Percentiles rank a stretch among this genome's conserved stretches.
phyloP scores from a whole-genome alignment of 208 protist genomes.

The Trypanosoma brucei region DNA sequence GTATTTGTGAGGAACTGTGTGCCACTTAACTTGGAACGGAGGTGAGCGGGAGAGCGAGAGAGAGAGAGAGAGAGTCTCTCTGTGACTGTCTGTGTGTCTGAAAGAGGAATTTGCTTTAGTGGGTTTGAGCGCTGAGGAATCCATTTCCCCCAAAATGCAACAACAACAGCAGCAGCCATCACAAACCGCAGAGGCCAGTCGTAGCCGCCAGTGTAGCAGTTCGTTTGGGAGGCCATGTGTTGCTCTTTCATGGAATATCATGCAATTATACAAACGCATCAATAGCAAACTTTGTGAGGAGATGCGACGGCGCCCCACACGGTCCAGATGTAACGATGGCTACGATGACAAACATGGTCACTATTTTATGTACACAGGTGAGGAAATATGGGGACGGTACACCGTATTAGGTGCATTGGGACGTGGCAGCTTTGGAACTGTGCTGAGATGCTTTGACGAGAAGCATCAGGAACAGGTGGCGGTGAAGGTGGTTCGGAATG shows the following conservation, averaged over 20 bases:
- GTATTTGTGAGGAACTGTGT: too few relatives aligned
- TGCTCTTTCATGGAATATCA: slow-evolving; percentile 18
- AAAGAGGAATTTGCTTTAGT: not conserved
- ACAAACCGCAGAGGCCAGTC: slow-evolving; percentile 2
- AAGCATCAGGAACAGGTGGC: slow-evolving; percentile 74
- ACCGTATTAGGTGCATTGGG: slow-evolving; percentile 79
- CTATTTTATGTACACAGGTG: slow-evolving; percentile 68
- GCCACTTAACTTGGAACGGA: too few relatives aligned
- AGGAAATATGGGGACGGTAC: slow-evolving; percentile 76
- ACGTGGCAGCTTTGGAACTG: slow-evolving; percentile 86
- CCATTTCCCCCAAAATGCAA: not conserved
- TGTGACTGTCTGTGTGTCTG: too few relatives aligned
- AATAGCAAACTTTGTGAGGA: slow-evolving; percentile 24
- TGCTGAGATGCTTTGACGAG: slow-evolving; percentile 74
- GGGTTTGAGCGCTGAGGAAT: not conserved
- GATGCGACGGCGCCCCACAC: slow-evolving; percentile 11
- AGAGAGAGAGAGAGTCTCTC: too few relatives aligned
- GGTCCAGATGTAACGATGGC: slow-evolving; percentile 20
- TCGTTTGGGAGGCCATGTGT: slow-evolving; percentile 14
- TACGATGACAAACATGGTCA: slow-evolving; percentile 82
- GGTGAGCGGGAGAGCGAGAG: too few relatives aligned
- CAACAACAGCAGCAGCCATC: slow-evolving; percentile 2
- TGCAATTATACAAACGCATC: slow-evolving; percentile 17
- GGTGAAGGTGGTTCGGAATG: slow-evolving; percentile 85
- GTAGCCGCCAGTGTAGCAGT: not conserved